Base-by-base conservation (phyloP, 1,139 yeast species). In the Suhomyces chickasaworum region DNA sequence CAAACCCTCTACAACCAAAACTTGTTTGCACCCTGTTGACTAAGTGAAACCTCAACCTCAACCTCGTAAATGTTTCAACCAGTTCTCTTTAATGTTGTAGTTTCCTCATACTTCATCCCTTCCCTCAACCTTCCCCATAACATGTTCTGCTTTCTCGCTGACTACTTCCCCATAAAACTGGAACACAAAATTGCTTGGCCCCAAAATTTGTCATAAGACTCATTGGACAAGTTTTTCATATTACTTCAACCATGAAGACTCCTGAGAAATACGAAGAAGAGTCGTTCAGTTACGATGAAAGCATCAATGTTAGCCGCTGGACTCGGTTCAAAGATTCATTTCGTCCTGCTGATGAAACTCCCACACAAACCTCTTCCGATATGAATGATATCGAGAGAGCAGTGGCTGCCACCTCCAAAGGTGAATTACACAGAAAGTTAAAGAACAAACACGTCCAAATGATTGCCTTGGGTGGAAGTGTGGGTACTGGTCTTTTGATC, bases 401-500 rank as follows among this genome's bases (percentile, higher is more conserved):
- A 17, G 64, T 68, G 40, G 61, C 68, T 44, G 75, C 75, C 22
- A 64, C 74, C 8, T 62, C 76, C 23, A 64, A 64, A 46, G 73
- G 70, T 38, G 73, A 72, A 10, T 61, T 70, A 44, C 65, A 70
- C 20, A 59, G 75, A 51, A 59, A 65, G 45, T 66, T 73, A 49
- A 65, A 69, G 50, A 61, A 71, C 34, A 63, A 77, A 51, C 78
- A 73, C 52, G 61, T 73, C 47, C 75, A 70, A 49, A 71, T 71
- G 77, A 71, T 73, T 51, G 76, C 78, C 38, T 65, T 73, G 48
- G 78, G 77, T 42, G 78, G 78, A 39, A 59, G 70, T 42, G 72
- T 73, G 45, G 70, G 72, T 50, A 53, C 69, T 57, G 57, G 68
- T 66, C 68, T 84, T 48, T 80, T 84, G 55, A 84, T 89, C 38